These are phyloP conservation scores for Dacryopinax spathularia DNA, from an alignment of 768 basidiomycete genomes.

Conservation along the genomic window DNA sequence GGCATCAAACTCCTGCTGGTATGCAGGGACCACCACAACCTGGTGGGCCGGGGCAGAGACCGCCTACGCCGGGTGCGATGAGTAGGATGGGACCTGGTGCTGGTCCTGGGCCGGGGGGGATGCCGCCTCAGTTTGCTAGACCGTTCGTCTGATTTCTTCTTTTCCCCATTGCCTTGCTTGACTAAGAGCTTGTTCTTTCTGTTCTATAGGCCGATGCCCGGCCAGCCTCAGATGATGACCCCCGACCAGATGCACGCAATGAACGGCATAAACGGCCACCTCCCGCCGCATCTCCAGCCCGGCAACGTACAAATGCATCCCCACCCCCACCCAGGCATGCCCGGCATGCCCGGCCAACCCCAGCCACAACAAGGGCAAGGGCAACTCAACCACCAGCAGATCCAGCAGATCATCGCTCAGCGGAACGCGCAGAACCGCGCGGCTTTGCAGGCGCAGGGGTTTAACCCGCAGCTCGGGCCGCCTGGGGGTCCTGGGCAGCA, in stretches of 20 bases:
- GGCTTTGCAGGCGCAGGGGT: background rate
- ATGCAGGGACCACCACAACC: slow-evolving; percentile 15
- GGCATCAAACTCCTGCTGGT: slow-evolving; percentile 24
- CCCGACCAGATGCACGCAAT: background rate
- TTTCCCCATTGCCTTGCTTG: background rate
- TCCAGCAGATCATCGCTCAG: background rate
- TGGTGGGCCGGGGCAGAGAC: slow-evolving; percentile 21
- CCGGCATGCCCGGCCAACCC: background rate
- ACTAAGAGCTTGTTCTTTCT: too few species aligned
- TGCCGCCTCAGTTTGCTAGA: background rate
- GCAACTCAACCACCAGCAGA: background rate
- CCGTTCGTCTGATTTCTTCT: background rate
- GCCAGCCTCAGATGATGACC: slow-evolving; percentile 16
- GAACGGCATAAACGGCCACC: background rate
- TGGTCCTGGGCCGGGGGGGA: slow-evolving; percentile 16
- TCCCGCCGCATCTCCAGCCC: background rate
- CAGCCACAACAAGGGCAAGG: too few species aligned
- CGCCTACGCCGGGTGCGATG: slow-evolving; percentile 28
- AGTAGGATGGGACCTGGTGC: slow-evolving; percentile 29
- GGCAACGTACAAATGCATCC: background rate
- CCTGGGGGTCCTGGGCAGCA: background rate
- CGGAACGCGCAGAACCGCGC: background rate
- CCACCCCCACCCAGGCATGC: too few species aligned
- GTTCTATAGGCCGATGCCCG: slow-evolving; percentile 22
- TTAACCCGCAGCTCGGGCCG: background rate